Percentiles rank a stretch among this genome's conserved stretches.
Evolutionary conservation across 75 land plant genomes (phyloP).

Genomic region (Picea sitchensis): DNA sequence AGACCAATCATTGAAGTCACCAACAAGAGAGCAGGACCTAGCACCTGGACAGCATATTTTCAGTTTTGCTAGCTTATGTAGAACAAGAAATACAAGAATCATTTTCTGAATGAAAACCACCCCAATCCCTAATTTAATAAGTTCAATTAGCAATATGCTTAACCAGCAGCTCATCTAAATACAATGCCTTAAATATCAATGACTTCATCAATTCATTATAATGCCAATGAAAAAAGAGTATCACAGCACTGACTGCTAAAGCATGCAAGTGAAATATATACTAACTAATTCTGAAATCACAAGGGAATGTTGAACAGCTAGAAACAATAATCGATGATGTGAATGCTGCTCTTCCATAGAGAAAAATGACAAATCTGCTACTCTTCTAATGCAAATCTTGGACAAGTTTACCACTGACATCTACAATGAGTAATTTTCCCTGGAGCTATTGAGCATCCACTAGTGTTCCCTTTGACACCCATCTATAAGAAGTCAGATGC

Average conservation of each 20-base stretch:
- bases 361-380: too few relatives aligned
- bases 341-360: background rate
- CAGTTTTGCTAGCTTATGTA: background rate
- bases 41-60: slow-evolving; percentile 58
- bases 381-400: too few relatives aligned
- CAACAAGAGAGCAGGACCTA: slow-evolving; percentile 78
- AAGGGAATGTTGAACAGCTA: background rate
- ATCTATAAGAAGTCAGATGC: background rate
- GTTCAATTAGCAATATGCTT: too few relatives aligned
- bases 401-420: too few relatives aligned
- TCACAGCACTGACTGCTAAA: background rate
- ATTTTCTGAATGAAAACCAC: background rate
- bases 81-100: background rate
- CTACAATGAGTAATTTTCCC: background rate
- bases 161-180: background rate
- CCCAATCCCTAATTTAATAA: background rate
- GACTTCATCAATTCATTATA: background rate
- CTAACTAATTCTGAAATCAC: background rate
- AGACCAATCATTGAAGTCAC: slow-evolving; percentile 93
- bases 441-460: background rate
- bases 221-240: slow-evolving; percentile 2
- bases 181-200: background rate
- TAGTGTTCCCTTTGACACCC: background rate
- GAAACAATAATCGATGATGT: background rate
- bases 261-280: background rate